Evolutionary conservation across 306 rosid genomes (phyloP).

Genomic region (Quercus berberidifolia): DNA sequence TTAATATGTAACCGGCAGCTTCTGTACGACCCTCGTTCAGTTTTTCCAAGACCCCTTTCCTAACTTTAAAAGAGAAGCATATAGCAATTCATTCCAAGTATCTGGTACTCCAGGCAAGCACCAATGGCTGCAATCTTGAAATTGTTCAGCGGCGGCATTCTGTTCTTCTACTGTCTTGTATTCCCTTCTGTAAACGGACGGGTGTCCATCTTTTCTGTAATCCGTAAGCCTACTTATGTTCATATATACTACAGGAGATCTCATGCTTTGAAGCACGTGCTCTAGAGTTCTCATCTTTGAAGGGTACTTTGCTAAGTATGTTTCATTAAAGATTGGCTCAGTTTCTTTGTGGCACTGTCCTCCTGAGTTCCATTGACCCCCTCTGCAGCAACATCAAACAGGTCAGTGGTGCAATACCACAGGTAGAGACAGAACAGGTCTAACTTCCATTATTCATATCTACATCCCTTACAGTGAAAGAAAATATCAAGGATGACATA

Average conservation of each 20-base stretch:
- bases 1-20: not conserved
- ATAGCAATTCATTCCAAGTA: conserved; percentile 58
- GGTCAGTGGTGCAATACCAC: not conserved
- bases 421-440: not conserved
- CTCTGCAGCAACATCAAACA: conserved; percentile 49
- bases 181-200: conserved; percentile 62
- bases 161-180: conserved; percentile 38
- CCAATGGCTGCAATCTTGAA: conserved; percentile 73
- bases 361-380: conserved; percentile 97
- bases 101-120: conserved; percentile 71
- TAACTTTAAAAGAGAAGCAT: conserved; percentile 37
- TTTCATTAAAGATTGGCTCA: conserved; percentile 61
- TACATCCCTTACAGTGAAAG: not conserved
- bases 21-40: not conserved
- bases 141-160: conserved; percentile 24
- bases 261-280: conserved; percentile 57
- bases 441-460: not conserved
- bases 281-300: conserved; percentile 85
- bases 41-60: conserved; percentile 22
- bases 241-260: conserved; percentile 62
- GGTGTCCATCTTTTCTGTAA: conserved; percentile 90
- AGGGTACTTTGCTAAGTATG: conserved; percentile 56
- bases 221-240: conserved; percentile 86
- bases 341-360: conserved; percentile 84
- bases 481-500: not conserved